Percentiles rank a stretch among this genome's conserved stretches.
Evolutionary conservation across 2,329 filamentous ascomycete species (phyloP).

Genomic region (Phoma sp.): DNA sequence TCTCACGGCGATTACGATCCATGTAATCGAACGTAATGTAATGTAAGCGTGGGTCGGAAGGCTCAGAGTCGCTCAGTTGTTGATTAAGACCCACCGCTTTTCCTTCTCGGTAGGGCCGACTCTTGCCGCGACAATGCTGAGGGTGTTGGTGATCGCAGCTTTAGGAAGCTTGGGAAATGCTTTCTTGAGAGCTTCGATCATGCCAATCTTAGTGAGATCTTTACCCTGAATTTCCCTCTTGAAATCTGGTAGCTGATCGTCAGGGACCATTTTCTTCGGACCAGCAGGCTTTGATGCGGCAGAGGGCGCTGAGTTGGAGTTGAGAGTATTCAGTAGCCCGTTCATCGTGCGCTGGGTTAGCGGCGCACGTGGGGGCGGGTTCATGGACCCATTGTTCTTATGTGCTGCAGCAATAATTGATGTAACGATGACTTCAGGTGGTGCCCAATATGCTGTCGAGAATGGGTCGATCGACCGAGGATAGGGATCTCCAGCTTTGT

Average conservation of each 20-base stretch:
- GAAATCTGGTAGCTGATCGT: slow-evolving; percentile 69
- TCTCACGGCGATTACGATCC: background rate
- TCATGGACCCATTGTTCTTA: slow-evolving; percentile 41
- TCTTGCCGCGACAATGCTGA: slow-evolving; percentile 69
- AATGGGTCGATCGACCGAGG: slow-evolving; percentile 80
- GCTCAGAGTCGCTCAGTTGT: slow-evolving; percentile 14
- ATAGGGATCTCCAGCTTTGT: slow-evolving; percentile 47
- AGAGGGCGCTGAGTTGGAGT: slow-evolving; percentile 23
- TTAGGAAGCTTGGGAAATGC: slow-evolving; percentile 74
- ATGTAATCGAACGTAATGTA: background rate
- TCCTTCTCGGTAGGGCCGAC: slow-evolving; percentile 66
- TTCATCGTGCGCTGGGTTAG: slow-evolving; percentile 48
- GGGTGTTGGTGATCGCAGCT: slow-evolving; percentile 72
- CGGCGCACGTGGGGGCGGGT: slow-evolving; percentile 51
- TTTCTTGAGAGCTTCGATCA: slow-evolving; percentile 77
- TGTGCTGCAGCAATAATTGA: slow-evolving; percentile 13
- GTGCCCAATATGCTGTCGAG: slow-evolving; percentile 78
- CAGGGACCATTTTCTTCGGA: slow-evolving; percentile 58
- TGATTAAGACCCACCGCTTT: slow-evolving; percentile 64
- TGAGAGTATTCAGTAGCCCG: slow-evolving; percentile 41
- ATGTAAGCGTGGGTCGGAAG: background rate
- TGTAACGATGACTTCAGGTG: slow-evolving; percentile 29
- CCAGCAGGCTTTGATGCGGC: slow-evolving; percentile 44
- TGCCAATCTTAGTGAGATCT: slow-evolving; percentile 73
- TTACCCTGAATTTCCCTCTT: slow-evolving; percentile 72